phyloP scores from a whole-genome alignment of 164 flowering plant genomes.

The Magnolia changhungtana region DNA sequence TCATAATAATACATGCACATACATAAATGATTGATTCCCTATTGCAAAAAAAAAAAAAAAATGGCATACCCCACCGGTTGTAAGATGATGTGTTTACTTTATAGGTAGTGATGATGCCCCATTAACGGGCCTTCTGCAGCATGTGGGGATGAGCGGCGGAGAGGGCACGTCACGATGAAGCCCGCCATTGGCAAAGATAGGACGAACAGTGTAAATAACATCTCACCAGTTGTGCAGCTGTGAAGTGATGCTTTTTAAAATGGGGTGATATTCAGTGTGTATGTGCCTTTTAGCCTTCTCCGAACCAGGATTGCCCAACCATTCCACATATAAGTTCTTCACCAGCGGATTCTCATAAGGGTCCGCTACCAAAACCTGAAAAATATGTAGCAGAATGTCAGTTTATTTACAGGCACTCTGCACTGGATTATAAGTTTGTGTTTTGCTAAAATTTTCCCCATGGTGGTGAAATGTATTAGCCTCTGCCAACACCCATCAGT shows the following conservation, averaged over 20 bases:
- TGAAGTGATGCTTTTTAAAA: slow-evolving; percentile 66
- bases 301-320: slow-evolving; percentile 90
- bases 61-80: not conserved
- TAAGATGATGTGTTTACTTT: not conserved
- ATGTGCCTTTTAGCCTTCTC: slow-evolving; percentile 60
- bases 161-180: too few relatives aligned
- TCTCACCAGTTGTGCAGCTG: slow-evolving; percentile 81
- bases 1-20: not conserved
- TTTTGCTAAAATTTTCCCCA: not conserved
- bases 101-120: not conserved
- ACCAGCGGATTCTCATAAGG: slow-evolving; percentile 74
- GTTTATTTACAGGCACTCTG: not conserved
- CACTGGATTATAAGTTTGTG: not conserved
- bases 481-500: too few relatives aligned
- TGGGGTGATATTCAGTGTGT: slow-evolving; percentile 84
- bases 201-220: not conserved
- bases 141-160: too few relatives aligned
- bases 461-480: not conserved
- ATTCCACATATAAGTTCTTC: slow-evolving; percentile 64
- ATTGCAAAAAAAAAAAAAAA: too few relatives aligned
- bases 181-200: not conserved
- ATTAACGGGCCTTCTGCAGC: too few relatives aligned
- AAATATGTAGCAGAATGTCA: not conserved
- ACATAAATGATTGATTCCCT: too few relatives aligned
- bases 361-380: slow-evolving; percentile 61